phyloP scores from a whole-genome alignment of 2,329 filamentous ascomycete species.

The Colletotrichum falcatum region DNA sequence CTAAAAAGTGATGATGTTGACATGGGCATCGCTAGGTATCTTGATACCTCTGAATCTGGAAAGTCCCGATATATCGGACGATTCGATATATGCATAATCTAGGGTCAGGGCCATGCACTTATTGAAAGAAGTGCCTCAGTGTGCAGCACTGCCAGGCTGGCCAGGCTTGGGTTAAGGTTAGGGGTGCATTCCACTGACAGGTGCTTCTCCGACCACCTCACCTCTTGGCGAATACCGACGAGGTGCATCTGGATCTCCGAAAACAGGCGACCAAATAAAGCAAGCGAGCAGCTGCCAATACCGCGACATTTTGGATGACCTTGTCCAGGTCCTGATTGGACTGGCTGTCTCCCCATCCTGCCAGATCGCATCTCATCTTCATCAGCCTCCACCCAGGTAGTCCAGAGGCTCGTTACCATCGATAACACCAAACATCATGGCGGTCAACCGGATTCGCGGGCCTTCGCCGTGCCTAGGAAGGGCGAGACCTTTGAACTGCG shows the following conservation, averaged over 20 bases:
- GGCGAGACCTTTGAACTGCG: slow-evolving; percentile 98
- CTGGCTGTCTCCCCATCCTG: slow-evolving; percentile 32
- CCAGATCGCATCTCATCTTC: slow-evolving; percentile 9
- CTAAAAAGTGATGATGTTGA: background rate
- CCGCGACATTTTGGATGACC: slow-evolving; percentile 29
- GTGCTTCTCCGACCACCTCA: slow-evolving; percentile 41
- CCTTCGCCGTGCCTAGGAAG: slow-evolving; percentile 92
- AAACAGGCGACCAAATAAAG: slow-evolving; percentile 22
- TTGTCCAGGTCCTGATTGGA: slow-evolving; percentile 36
- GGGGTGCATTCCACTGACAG: slow-evolving; percentile 35
- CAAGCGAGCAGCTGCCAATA: slow-evolving; percentile 5
- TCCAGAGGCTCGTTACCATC: slow-evolving; percentile 46
- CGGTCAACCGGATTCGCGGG: slow-evolving; percentile 95
- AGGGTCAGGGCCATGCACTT: slow-evolving; percentile 26
- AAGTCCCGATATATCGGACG: background rate
- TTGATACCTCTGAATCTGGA: background rate
- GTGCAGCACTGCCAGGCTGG: slow-evolving; percentile 32
- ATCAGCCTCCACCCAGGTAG: slow-evolving; percentile 28
- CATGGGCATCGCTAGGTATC: background rate
- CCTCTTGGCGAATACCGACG: slow-evolving; percentile 37
- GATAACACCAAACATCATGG: slow-evolving; percentile 69
- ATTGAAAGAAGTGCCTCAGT: slow-evolving; percentile 25
- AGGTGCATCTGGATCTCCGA: slow-evolving; percentile 26
- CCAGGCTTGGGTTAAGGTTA: slow-evolving; percentile 39
- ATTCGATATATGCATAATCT: slow-evolving; percentile 29